These are phyloP conservation scores for Boletus barrowsii DNA, from an alignment of 768 basidiomycete genomes.

Conservation along the genomic window DNA sequence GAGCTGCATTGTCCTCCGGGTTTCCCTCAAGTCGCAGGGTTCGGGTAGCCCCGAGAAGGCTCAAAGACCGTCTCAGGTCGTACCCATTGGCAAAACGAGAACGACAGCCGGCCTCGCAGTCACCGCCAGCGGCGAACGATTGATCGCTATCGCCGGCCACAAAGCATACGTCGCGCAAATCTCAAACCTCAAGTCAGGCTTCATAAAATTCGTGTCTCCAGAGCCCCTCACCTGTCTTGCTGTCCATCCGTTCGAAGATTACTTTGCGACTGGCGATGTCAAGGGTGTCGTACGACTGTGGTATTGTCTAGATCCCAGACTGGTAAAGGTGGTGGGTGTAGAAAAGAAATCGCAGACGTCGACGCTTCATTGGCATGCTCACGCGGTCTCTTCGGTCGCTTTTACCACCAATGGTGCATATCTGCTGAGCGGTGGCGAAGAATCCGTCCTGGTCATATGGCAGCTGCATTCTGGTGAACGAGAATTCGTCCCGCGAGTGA, in stretches of 20 bases:
- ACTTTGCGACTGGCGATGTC: slow-evolving; percentile 91
- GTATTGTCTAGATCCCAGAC: slow-evolving; percentile 79
- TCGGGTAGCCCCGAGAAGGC: slow-evolving; percentile 41
- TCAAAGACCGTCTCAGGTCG: slow-evolving; percentile 47
- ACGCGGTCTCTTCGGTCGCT: slow-evolving; percentile 79
- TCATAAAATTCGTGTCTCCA: slow-evolving; percentile 79
- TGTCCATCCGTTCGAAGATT: slow-evolving; percentile 86
- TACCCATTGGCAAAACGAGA: slow-evolving; percentile 65
- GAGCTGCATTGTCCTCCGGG: slow-evolving; percentile 48
- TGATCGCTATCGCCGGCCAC: slow-evolving; percentile 71
- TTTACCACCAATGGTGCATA: slow-evolving; percentile 93
- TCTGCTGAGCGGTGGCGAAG: slow-evolving; percentile 91
- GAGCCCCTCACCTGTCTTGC: slow-evolving; percentile 80
- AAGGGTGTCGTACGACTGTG: slow-evolving; percentile 85
- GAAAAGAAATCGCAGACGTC: slow-evolving; percentile 84
- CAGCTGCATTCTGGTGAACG: slow-evolving; percentile 84
- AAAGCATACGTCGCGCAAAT: slow-evolving; percentile 74
- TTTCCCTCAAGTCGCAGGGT: slow-evolving; percentile 49
- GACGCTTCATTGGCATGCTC: slow-evolving; percentile 94
- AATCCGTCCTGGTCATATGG: slow-evolving; percentile 96
- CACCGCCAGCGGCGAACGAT: slow-evolving; percentile 74
- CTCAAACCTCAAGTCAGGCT: slow-evolving; percentile 56
- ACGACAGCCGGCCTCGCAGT: slow-evolving; percentile 61
- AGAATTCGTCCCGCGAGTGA: slow-evolving; percentile 91
- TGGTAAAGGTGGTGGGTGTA: slow-evolving; percentile 52